Conservation (phyloP, 257 asterid genomes). For the Fraxinus excelsior region DNA sequence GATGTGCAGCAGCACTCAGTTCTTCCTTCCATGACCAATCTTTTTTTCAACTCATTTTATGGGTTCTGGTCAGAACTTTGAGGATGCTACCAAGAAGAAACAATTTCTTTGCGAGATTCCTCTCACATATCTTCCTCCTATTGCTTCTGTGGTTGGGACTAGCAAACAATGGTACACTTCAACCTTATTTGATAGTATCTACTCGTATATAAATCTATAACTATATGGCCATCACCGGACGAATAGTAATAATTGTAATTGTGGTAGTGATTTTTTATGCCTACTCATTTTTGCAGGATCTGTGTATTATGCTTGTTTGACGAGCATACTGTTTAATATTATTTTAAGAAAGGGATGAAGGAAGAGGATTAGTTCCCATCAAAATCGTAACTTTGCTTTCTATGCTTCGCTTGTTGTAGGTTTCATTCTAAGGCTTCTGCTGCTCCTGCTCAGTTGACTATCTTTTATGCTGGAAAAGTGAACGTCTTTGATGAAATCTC, state of each 20-base stretch:
- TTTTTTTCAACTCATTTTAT: constrained; percentile 37
- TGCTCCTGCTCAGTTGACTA: constrained; percentile 66
- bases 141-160: constrained; percentile 41
- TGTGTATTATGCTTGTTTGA: not conserved
- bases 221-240: not conserved
- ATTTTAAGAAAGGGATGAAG: not conserved
- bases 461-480: constrained; percentile 74
- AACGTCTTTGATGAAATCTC: constrained; percentile 70
- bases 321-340: not conserved
- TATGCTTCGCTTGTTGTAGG: constrained; percentile 36
- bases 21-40: constrained; percentile 29
- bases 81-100: constrained; percentile 40
- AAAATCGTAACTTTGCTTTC: not conserved
- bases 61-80: constrained; percentile 39
- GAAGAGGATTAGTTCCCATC: not conserved
- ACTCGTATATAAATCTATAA: not conserved
- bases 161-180: constrained; percentile 56
- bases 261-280: not conserved
- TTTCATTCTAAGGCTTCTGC: constrained; percentile 40
- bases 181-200: not conserved
- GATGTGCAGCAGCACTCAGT: constrained; percentile 27
- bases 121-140: constrained; percentile 34
- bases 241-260: not conserved
- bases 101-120: constrained; percentile 54
- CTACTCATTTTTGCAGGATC: not conserved